Evolutionary conservation across 129 eudicot species (phyloP), one percentile per base, ranked within the genome.

Genomic region (Sambucus nigra): DNA sequence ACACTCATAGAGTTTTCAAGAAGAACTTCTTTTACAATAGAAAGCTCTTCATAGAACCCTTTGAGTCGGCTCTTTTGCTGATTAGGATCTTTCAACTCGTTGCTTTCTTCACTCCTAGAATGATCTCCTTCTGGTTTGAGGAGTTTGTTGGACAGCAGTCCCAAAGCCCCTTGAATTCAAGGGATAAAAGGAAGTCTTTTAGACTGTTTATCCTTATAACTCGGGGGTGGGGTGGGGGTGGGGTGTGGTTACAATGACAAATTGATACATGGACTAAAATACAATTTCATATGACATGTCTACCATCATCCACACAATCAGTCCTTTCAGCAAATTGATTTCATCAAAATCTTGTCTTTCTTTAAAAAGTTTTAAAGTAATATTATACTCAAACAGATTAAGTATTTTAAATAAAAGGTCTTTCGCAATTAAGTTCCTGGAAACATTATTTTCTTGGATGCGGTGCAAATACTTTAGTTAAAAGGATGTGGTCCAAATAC

Each of bases 1-100:
- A 92, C 81, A 56, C 35, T 72, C 63, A 92, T 56, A 17, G 73
- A 64, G 63, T 77, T 74, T 50, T 73, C 72, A 63, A 67, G 35
- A 29, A 47, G 13, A 50, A 72, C 57, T 73, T 82, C 94, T 70
- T 79, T 83, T 27, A 77, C 60, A 33, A 92, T 65, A n/a, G 60
- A 42, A 59, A 76, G 83, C 45, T 92, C 99, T 69, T 79, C 96
- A 47, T 48, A 63, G 63, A 86, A 92, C 41, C 75, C 81, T 55
- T 81, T 65, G 27, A 76, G 82, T 23, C 52, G 59, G 53, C 47
- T 76, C 55, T 69, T 69, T 65, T 54, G 25, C 67, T 21, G 60
- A 51, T 25, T 25, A 73, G 78, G 28, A 53, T 53, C 77, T 16
- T 47, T 20, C 14, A 63, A 41, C 19, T 26, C 65, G n/a, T 21